phyloP scores from a whole-genome alignment of 208 protist genomes.

The Crithidia sp. region DNA sequence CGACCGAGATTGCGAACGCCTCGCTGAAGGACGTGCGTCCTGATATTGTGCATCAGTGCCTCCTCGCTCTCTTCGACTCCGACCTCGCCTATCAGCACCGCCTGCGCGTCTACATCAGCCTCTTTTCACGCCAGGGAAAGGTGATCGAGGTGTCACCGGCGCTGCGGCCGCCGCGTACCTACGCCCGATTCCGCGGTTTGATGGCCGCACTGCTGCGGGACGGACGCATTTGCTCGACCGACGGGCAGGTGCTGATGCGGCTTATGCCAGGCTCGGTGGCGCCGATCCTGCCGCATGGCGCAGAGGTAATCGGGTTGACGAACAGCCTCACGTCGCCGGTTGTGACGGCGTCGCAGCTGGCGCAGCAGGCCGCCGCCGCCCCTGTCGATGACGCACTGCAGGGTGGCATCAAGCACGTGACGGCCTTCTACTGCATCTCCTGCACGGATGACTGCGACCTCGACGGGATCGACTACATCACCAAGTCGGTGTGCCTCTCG shows the following conservation, averaged over 20 bases:
- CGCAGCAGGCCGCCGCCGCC: conserved; percentile 25
- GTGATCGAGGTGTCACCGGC: conserved; percentile 88
- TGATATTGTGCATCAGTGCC: conserved; percentile 92
- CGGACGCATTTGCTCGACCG: conserved; percentile 64
- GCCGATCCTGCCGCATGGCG: conserved; percentile 83
- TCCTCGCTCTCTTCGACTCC: conserved; percentile 92
- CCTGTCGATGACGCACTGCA: conserved; percentile 80
- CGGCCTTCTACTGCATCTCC: conserved; percentile 80
- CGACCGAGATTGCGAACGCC: conserved; percentile 77
- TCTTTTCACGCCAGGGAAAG: conserved; percentile 70
- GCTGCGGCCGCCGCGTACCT: conserved; percentile 88
- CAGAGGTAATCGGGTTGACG: conserved; percentile 71
- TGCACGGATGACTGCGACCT: conserved; percentile 84
- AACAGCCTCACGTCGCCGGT: conserved; percentile 69
- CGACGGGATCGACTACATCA: conserved; percentile 83
- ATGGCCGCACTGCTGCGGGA: conserved; percentile 82
- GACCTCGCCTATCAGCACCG: conserved; percentile 73
- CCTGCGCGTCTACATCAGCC: conserved; percentile 86
- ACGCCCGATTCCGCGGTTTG: conserved; percentile 85
- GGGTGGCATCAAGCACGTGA: conserved; percentile 83
- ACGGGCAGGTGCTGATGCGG: conserved; percentile 79
- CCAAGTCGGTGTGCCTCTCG: conserved; percentile 68
- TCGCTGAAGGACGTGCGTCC: conserved; percentile 81
- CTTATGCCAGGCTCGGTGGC: conserved; percentile 83
- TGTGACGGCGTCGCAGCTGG: conserved; percentile 49